Percentiles rank a stretch among this genome's conserved stretches.
Conservation (phyloP, 331 rosid species). For the Malus hybrid region DNA sequence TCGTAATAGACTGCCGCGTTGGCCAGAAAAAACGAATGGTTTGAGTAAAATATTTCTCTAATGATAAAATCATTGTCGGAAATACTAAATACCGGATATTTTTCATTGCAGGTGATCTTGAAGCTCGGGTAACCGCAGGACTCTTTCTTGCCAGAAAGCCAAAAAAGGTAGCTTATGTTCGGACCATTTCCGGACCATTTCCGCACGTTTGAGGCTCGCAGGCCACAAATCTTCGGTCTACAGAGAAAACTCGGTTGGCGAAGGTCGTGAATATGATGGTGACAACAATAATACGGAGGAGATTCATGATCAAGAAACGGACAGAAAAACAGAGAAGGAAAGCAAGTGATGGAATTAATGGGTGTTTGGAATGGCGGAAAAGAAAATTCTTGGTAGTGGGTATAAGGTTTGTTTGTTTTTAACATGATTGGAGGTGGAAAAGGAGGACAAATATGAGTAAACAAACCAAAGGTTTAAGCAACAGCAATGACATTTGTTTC, state of each 20-base stretch:
- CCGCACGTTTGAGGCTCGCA: constrained; percentile 55
- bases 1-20: no score
- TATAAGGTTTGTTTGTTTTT: neutral
- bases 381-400: neutral
- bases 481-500: neutral
- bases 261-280: constrained; percentile 19
- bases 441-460: neutral
- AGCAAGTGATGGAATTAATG: neutral
- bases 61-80: constrained; percentile 34
- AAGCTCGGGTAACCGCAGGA: constrained; percentile 55
- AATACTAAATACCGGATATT: constrained; percentile 39
- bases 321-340: constrained; percentile 17
- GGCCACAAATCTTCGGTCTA: constrained; percentile 27
- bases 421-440: constrained; percentile 24
- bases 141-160: constrained; percentile 40
- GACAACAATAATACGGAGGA: constrained; percentile 6
- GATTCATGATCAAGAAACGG: constrained; percentile 20
- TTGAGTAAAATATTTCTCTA: constrained; percentile 32
- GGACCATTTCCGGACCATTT: constrained; percentile 50
- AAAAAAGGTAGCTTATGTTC: constrained; percentile 52
- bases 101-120: constrained; percentile 31
- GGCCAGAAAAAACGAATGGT: no score
- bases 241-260: constrained; percentile 7
- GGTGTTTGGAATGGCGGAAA: neutral
- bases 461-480: constrained; percentile 5